phyloP scores from a whole-genome alignment of 345 rosid genomes.

The Eucalyptus coolabah region DNA sequence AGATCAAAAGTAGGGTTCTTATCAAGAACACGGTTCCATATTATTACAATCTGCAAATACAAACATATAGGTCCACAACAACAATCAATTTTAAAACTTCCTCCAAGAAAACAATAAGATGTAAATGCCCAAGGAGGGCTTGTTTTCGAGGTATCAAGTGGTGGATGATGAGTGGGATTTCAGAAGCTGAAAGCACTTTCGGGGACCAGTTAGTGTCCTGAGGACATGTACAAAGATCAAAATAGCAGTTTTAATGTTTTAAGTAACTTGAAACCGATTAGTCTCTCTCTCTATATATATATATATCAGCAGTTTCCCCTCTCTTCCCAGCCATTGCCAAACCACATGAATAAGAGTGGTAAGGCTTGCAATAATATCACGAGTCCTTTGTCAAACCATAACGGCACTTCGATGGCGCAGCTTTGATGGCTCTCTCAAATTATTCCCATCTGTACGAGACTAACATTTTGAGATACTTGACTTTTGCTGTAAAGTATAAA shows the following conservation, averaged over 20 bases:
- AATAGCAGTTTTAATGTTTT: not conserved
- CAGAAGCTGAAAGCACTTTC: not conserved
- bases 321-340: not conserved
- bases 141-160: not conserved
- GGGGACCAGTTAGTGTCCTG: not conserved
- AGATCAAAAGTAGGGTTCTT: not conserved
- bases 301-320: not conserved
- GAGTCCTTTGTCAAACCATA: not conserved
- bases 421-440: not conserved
- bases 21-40: not conserved
- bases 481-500: not conserved
- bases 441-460: not conserved
- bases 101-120: not conserved
- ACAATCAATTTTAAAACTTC: not conserved
- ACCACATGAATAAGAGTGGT: not conserved
- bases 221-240: not conserved
- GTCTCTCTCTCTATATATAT: not conserved
- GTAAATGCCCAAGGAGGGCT: not conserved
- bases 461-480: not conserved
- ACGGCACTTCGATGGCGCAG: not conserved
- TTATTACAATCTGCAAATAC: not conserved
- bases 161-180: not conserved
- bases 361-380: not conserved
- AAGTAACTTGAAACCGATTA: not conserved
- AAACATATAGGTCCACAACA: not conserved